Evolutionary conservation across 2,329 filamentous ascomycete genomes (phyloP).

Genomic region (Clarireedia sp.): DNA sequence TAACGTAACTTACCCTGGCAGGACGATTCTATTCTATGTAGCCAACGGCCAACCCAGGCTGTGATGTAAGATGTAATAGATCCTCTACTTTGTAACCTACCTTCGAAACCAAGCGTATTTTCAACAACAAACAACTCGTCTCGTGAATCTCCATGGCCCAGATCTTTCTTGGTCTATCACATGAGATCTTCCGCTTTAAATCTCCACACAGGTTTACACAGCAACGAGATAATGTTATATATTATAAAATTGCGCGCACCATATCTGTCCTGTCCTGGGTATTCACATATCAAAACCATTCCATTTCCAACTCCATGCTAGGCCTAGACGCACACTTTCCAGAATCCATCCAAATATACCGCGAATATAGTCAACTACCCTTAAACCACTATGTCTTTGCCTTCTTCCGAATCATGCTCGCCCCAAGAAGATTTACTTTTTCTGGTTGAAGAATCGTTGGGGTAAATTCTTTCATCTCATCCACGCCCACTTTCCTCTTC

Average conservation of each 20-base stretch:
- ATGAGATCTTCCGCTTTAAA: not conserved
- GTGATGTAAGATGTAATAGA: too few species aligned
- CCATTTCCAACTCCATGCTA: conserved; percentile 1
- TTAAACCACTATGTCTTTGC: conserved; percentile 34
- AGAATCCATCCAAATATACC: not conserved
- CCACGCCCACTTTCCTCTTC: conserved; percentile 37
- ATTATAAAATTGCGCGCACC: not conserved
- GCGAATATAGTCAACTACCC: not conserved
- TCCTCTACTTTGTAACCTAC: too few species aligned
- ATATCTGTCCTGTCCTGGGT: conserved; percentile 3
- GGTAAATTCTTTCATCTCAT: conserved; percentile 7
- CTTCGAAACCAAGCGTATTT: too few species aligned
- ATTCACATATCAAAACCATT: not conserved
- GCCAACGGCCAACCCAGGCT: too few species aligned
- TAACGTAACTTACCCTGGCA: too few species aligned
- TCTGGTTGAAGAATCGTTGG: conserved; percentile 5
- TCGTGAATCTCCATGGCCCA: too few species aligned
- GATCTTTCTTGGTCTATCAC: too few species aligned
- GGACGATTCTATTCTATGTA: too few species aligned
- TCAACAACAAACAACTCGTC: too few species aligned
- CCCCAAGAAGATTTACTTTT: conserved; percentile 41
- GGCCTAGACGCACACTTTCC: not conserved
- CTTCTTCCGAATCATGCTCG: conserved; percentile 49
- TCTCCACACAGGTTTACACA: not conserved
- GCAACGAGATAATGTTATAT: not conserved